Percentiles rank a stretch among this genome's conserved stretches.
These are phyloP conservation scores for Favolaschia claudopus DNA, from an alignment of 768 basidiomycete species.

Conservation along the genomic window DNA sequence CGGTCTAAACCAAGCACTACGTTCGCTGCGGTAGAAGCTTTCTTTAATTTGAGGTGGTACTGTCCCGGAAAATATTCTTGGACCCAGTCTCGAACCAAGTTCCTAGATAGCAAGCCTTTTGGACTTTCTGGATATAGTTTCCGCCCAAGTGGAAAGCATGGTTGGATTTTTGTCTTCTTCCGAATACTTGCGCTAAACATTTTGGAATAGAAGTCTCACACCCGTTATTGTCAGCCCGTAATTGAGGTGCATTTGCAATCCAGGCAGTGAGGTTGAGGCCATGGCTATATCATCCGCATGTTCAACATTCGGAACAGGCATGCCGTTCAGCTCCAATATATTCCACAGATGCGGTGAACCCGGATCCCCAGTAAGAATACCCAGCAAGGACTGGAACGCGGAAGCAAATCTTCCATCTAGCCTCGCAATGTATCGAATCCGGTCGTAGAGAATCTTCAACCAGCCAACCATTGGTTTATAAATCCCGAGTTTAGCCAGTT, in stretches of 20 bases:
- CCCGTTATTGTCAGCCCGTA: no score
- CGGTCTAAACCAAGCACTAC: background rate
- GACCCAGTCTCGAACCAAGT: background rate
- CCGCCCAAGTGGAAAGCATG: background rate
- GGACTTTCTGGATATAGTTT: background rate
- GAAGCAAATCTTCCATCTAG: background rate
- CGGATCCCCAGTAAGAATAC: background rate
- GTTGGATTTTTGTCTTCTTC: background rate
- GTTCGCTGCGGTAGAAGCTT: background rate
- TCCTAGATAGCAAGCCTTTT: background rate
- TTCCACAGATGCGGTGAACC: constrained; percentile 5
- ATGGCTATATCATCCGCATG: constrained; percentile 3
- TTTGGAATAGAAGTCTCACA: background rate
- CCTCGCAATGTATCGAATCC: background rate
- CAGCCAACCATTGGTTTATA: background rate
- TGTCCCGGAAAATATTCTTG: background rate
- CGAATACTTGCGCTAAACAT: background rate
- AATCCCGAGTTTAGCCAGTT: background rate
- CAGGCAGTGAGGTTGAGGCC: background rate
- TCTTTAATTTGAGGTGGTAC: background rate
- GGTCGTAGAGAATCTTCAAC: background rate
- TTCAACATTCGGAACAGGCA: background rate
- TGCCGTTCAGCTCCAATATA: background rate
- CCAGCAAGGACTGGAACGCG: background rate
- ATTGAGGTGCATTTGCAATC: no score